phyloP scores from a whole-genome alignment of 2,329 filamentous ascomycete species.

The Colletotrichum euphorbiae region DNA sequence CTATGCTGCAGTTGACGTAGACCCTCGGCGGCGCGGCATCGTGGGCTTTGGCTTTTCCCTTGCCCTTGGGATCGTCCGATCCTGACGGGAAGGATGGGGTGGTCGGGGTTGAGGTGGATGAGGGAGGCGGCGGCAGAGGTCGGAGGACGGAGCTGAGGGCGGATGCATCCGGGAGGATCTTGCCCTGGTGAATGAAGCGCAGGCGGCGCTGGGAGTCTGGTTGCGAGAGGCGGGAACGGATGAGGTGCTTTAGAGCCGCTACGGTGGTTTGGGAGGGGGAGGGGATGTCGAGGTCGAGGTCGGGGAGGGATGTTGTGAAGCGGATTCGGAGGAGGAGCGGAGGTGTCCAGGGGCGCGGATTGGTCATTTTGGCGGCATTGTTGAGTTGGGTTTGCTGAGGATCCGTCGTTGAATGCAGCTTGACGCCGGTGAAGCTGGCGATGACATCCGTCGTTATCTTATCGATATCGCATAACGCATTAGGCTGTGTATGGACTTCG shows the following conservation, averaged over 20 bases:
- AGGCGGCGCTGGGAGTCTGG: slow-evolving; percentile 76
- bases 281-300: slow-evolving; percentile 82
- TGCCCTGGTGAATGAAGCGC: slow-evolving; percentile 90
- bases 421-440: not conserved
- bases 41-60: slow-evolving; percentile 75
- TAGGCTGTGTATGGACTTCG: too few species aligned
- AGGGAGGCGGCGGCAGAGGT: slow-evolving; percentile 66
- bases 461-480: too few species aligned
- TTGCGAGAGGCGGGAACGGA: slow-evolving; percentile 76
- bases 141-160: slow-evolving; percentile 77
- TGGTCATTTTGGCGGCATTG: slow-evolving; percentile 30
- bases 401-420: not conserved
- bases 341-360: slow-evolving; percentile 42
- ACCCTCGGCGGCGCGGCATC: slow-evolving; percentile 64
- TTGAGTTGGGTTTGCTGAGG: not conserved
- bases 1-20: slow-evolving; percentile 95
- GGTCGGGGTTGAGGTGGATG: slow-evolving; percentile 61
- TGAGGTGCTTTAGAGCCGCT: slow-evolving; percentile 82
- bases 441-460: not conserved
- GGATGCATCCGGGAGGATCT: slow-evolving; percentile 80
- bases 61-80: slow-evolving; percentile 54
- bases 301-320: slow-evolving; percentile 87
- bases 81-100: slow-evolving; percentile 41
- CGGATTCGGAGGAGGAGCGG: slow-evolving; percentile 85
- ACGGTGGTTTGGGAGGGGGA: slow-evolving; percentile 77